Percentiles rank a stretch among this genome's conserved stretches.
These are phyloP conservation scores for Penicillium sp. DNA, from an alignment of 2,329 filamentous ascomycete species.

Conservation along the genomic window DNA sequence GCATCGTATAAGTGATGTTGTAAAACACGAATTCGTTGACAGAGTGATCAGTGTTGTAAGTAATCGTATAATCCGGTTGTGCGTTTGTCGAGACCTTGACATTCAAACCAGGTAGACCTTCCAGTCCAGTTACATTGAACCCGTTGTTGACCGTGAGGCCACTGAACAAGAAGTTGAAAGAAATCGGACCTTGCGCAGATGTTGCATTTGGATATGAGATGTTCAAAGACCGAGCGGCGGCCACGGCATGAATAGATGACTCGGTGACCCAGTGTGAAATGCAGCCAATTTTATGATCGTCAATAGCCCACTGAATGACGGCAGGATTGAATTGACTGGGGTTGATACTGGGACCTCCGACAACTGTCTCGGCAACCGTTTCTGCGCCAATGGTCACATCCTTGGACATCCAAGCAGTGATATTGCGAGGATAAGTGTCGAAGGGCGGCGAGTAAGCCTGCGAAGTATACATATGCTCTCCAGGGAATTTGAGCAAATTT, in stretches of 20 bases:
- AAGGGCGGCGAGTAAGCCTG: constrained; percentile 60
- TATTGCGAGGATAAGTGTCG: constrained; percentile 58
- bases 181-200: constrained; percentile 1
- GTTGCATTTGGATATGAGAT: constrained; percentile 56
- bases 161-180: constrained; percentile 19
- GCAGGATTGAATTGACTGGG: constrained; percentile 59
- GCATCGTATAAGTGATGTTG: constrained; percentile 22
- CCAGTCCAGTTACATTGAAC: constrained; percentile 18
- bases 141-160: constrained; percentile 49
- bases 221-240: constrained; percentile 46
- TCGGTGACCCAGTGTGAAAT: constrained; percentile 44
- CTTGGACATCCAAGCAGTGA: constrained; percentile 58
- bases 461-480: constrained; percentile 54
- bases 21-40: constrained; percentile 21
- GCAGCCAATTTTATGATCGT: constrained; percentile 25
- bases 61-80: constrained; percentile 11
- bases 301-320: constrained; percentile 59
- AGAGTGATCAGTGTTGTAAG: constrained; percentile 17
- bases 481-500: constrained; percentile 52
- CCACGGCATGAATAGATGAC: constrained; percentile 43
- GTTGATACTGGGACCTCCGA: constrained; percentile 57
- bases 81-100: constrained; percentile 16
- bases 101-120: constrained; percentile 15
- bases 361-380: constrained; percentile 56
- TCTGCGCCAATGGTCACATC: constrained; percentile 62